Base-by-base conservation (phyloP, 306 rosid genomes). In the Castanospermum australe region DNA sequence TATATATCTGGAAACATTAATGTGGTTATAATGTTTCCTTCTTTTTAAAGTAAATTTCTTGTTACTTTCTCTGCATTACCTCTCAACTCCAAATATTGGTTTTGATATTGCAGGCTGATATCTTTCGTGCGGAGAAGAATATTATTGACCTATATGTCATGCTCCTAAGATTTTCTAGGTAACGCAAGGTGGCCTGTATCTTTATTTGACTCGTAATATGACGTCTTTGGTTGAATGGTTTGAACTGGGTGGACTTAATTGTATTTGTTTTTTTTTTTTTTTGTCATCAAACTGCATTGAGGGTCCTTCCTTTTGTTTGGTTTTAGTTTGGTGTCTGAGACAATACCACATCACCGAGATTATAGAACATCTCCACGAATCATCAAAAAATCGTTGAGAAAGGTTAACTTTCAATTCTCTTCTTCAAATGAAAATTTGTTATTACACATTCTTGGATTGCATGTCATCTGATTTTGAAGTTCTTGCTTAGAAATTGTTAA, bases 141-240 rank as follows among this genome's bases (percentile, higher is more conserved):
- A 81, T 88, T 56, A 87, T 93, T 28, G 98, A 93, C 86, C 91
- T 93, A 28, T 93, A 91, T 70, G 85, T 89, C 56, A 91, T 93
- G 97, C 94, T 93, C 60, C 89, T 93, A 74, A 84, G 98, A 75
- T 93, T 84, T 83, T 93, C 98, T 63, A 89, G 98, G 98, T 93
- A 87, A 64, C 36, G 15, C n/a, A 67, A 44, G 45, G 59, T 72
- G 22, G 18, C 39, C 22, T 9, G 17, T 52, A 11, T 28, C 65
- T 0, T 18, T 72, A 1, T 67, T 41, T 78, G 10, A 42, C 38
- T 45, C 32, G 15, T 61, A 9, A 32, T 39, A 52, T 13, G 14
- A 13, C 55, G 42, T 38, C 45, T 44, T 75, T 42, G 35, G 66
- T 61, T 67, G 60, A 28, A 70, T 47, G 65, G 24, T 70, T 70